phyloP scores from a whole-genome alignment of 805 yeast genomes.

The Metschnikowia koreensis region DNA sequence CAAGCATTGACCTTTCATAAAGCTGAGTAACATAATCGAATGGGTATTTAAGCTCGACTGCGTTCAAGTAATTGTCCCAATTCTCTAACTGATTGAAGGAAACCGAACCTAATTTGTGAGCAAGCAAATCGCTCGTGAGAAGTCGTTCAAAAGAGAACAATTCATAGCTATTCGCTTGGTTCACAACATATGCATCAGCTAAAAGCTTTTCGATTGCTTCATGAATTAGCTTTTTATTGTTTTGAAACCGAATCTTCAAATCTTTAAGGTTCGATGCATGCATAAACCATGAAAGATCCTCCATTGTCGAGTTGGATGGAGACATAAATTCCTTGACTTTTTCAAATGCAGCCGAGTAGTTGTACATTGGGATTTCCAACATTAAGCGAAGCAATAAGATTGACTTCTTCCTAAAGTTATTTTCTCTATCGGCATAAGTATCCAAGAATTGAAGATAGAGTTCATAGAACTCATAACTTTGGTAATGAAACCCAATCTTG shows the following conservation, averaged over 20 bases:
- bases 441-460: slow-evolving; percentile 45
- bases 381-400: slow-evolving; percentile 45
- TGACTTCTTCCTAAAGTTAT: slow-evolving; percentile 32
- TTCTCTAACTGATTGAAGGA: slow-evolving; percentile 49
- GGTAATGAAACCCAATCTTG: slow-evolving; percentile 52
- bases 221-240: slow-evolving; percentile 28
- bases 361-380: slow-evolving; percentile 56
- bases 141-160: slow-evolving; percentile 49
- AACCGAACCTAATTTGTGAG: slow-evolving; percentile 32
- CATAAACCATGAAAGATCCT: slow-evolving; percentile 18
- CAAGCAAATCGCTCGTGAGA: slow-evolving; percentile 28
- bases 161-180: slow-evolving; percentile 52
- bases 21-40: slow-evolving; percentile 24
- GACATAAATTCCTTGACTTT: slow-evolving; percentile 35
- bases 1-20: slow-evolving; percentile 49
- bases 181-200: slow-evolving; percentile 53
- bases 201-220: slow-evolving; percentile 45
- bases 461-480: slow-evolving; percentile 50
- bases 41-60: slow-evolving; percentile 42
- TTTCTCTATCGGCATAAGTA: slow-evolving; percentile 23
- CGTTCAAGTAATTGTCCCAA: slow-evolving; percentile 60
- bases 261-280: slow-evolving; percentile 19
- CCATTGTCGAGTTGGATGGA: slow-evolving; percentile 9
- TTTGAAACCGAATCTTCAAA: slow-evolving; percentile 12
- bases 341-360: slow-evolving; percentile 37